A percentile compares a stretch with the other conserved stretches of the same genome.
Conservation (phyloP, 306 rosid species). For the Corylus americana region DNA sequence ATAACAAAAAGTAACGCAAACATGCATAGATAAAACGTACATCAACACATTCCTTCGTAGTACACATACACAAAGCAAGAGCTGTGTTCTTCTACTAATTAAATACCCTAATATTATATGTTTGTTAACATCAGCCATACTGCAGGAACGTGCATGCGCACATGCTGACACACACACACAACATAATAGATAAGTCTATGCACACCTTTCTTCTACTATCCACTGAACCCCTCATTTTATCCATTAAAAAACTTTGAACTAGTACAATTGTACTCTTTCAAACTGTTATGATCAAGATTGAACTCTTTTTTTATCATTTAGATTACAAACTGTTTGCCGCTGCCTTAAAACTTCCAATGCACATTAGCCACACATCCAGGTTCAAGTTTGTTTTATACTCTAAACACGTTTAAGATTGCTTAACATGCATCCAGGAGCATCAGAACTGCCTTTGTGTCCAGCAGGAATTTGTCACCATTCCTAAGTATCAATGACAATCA, state of each 20-base stretch:
- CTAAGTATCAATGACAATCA: no score
- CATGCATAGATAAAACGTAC: neutral
- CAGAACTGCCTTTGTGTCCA: neutral
- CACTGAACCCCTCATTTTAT: neutral
- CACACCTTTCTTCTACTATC: slow-evolving; percentile 1
- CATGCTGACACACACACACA: neutral
- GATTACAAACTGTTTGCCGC: neutral
- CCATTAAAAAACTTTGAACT: neutral
- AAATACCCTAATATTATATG: no score
- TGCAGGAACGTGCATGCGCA: no score
- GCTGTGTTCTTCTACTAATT: no score
- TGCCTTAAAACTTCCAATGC: neutral
- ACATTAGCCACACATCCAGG: neutral
- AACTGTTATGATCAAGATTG: neutral
- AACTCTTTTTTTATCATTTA: neutral
- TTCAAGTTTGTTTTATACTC: neutral
- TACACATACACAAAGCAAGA: no score
- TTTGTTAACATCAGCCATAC: no score
- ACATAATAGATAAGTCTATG: neutral
- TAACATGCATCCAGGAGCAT: neutral
- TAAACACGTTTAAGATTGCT: neutral
- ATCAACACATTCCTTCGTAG: neutral
- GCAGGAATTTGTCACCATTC: no score
- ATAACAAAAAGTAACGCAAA: neutral
- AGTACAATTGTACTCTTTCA: neutral